Percentiles rank a stretch among this genome's conserved stretches.
phyloP scores from a whole-genome alignment of 148 eudicot genomes.

The Spergularia marina region DNA sequence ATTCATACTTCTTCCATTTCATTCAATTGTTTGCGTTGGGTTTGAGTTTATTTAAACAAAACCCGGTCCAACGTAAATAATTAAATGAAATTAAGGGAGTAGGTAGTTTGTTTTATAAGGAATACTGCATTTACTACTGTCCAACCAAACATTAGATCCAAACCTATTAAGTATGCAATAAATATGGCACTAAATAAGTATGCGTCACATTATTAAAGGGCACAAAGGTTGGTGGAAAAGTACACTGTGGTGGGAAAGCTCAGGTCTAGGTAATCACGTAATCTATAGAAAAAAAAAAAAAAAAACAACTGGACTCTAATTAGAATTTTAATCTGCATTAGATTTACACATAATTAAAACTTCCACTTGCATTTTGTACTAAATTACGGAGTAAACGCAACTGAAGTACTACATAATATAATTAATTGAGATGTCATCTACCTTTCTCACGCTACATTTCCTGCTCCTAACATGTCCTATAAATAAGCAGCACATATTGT shows the following conservation, averaged over 20 bases:
- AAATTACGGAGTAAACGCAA: not conserved
- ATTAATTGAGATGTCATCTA: conserved; percentile 13
- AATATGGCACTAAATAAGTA: not conserved
- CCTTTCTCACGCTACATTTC: not conserved
- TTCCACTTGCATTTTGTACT: not conserved
- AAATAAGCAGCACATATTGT: conserved; percentile 8
- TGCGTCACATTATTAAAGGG: not conserved
- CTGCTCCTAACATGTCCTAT: conserved; percentile 14
- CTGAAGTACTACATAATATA: not conserved
- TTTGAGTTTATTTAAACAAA: no score
- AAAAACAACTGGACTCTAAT: no score
- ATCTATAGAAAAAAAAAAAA: not conserved
- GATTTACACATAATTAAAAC: not conserved
- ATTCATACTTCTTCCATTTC: no score
- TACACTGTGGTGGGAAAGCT: conserved; percentile 6
- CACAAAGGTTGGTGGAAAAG: conserved; percentile 16
- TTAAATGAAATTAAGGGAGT: no score
- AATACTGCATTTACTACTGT: no score
- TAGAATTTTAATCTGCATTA: no score
- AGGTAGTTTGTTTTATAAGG: no score
- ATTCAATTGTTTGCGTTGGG: no score
- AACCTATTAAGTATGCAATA: not conserved
- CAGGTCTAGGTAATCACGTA: conserved; percentile 14
- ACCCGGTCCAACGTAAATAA: no score
- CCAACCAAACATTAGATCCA: not conserved